Evolutionary conservation across 768 basidiomycete species (phyloP), one percentile per base, ranked within the genome.

Genomic region (Cubamyces lactineus): DNA sequence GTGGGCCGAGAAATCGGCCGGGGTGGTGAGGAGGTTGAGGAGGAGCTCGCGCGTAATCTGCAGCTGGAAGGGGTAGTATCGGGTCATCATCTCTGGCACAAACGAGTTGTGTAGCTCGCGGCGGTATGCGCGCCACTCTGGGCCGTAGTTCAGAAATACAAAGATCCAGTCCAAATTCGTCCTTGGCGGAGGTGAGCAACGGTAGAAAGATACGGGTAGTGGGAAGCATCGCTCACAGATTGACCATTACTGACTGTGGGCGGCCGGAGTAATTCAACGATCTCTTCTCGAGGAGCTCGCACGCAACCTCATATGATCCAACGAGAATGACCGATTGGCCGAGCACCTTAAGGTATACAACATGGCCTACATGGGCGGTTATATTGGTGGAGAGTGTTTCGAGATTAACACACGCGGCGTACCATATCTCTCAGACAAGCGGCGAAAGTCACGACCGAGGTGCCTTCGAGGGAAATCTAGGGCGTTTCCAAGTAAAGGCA

Each of bases 181-280:
- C 54, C 63, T 64, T 13, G 11, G n/a, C 28, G 13, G 79, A 80
- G 82, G 86, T 87, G 69, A 84, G 83, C 66, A 34, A 13, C 26
- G 28, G 46, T 48, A 23, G 53, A 28, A 11, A 28, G 17, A 15
- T 17, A 23, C 15, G 7, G 13, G 34, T n/a, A 24, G 11, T 23
- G 17, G 23, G 17, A 23, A 8, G 34, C 16, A 28, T 28, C 24
- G 84, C 86, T 69, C 67, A 90, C 82, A 91, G 76, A 53, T 92
- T 88, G 15, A 76, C 77, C 90, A 92, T 91, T 46, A 88, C 78
- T 24, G 90, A 76, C 28, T 78, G 75, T 0, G 87, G 87, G 68
- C 87, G 88, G 74, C 91, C 90, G 6, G 89, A 86, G 70, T 91
- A 92, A 24, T 89, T 85, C 11, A 81, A 76, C 5, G 88, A 87